phyloP scores from a whole-genome alignment of 495 filamentous ascomycete species.

The Xylaria longipes region DNA sequence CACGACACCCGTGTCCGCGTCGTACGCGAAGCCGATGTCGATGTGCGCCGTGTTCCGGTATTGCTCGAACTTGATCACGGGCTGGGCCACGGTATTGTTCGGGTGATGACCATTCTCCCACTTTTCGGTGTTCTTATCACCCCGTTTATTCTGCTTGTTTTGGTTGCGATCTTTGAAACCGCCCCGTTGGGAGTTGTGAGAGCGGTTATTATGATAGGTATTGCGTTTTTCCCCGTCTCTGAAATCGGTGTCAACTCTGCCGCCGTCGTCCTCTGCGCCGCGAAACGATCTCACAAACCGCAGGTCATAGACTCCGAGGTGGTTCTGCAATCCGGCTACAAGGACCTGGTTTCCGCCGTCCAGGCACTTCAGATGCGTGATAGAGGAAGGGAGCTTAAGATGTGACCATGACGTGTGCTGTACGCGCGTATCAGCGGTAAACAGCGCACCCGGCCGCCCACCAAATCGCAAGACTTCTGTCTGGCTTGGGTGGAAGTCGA shows the following conservation, averaged over 20 bases:
- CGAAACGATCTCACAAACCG: conserved; percentile 34
- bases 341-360: conserved; percentile 41
- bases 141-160: background rate
- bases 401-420: conserved; percentile 26
- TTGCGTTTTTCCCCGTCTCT: background rate
- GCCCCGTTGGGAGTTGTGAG: background rate
- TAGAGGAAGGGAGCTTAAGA: conserved; percentile 26
- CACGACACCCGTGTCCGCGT: conserved; percentile 41
- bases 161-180: background rate
- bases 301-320: conserved; percentile 49
- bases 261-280: background rate
- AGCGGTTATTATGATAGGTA: background rate
- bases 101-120: background rate
- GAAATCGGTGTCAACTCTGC: background rate
- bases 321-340: conserved; percentile 43
- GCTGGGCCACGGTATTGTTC: conserved; percentile 9
- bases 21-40: conserved; percentile 46
- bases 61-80: conserved; percentile 44
- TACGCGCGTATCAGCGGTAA: conserved; percentile 43
- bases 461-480: conserved; percentile 43
- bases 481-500: conserved; percentile 39
- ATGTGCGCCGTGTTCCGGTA: conserved; percentile 46
- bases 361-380: conserved; percentile 44
- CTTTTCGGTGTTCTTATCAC: background rate
- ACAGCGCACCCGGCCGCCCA: conserved; percentile 43